phyloP scores from a whole-genome alignment of 2,329 filamentous ascomycete species.

The Meredithiella fracta region DNA sequence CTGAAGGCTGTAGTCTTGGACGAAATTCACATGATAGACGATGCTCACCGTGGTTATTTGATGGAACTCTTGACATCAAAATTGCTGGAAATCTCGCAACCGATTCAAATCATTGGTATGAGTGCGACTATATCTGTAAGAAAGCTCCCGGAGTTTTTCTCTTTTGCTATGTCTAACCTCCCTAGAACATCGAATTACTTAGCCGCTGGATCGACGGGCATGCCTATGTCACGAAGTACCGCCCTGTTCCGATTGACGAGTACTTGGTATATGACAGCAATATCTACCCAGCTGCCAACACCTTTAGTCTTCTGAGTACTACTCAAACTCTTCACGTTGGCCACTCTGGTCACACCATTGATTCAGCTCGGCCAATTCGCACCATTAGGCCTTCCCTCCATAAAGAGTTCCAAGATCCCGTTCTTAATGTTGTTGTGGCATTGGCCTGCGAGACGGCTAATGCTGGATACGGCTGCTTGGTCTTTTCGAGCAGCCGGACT shows the following conservation, averaged over 20 bases:
- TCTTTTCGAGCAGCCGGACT: conserved; percentile 56
- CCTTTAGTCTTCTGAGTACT: conserved; percentile 40
- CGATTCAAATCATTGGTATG: conserved; percentile 61
- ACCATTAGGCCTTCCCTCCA: conserved; percentile 39
- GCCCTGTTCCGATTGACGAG: conserved; percentile 60
- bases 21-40: conserved; percentile 70
- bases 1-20: conserved; percentile 55
- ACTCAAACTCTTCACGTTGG: conserved; percentile 32
- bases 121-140: conserved; percentile 58
- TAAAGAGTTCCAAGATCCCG: conserved; percentile 46
- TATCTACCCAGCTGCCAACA: conserved; percentile 43
- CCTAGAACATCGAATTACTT: conserved; percentile 51
- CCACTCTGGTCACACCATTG: conserved; percentile 19
- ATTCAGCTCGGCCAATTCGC: conserved; percentile 21
- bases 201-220: conserved; percentile 55
- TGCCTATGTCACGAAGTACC: conserved; percentile 56
- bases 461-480: conserved; percentile 53
- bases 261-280: conserved; percentile 55
- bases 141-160: background rate
- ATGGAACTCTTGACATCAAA: conserved; percentile 61
- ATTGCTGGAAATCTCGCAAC: conserved; percentile 48
- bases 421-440: conserved; percentile 54
- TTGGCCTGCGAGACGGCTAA: conserved; percentile 51
- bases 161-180: background rate
- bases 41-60: conserved; percentile 58